Evolutionary conservation across 768 basidiomycete species (phyloP), one percentile per base, ranked within the genome.

Genomic region (Amanita exitialis): DNA sequence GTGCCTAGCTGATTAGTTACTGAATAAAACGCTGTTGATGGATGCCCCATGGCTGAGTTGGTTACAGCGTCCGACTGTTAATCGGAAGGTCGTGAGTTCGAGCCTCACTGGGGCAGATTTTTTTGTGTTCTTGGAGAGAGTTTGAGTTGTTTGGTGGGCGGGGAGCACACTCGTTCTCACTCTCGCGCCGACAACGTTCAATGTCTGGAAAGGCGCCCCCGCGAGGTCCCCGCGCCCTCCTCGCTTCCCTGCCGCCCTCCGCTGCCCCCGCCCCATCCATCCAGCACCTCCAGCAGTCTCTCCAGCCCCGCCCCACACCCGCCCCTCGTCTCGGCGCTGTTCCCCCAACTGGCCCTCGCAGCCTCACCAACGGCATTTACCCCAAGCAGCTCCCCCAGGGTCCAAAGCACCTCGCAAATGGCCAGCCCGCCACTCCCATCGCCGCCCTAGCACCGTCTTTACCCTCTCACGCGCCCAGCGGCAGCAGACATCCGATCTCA

Each of bases 181-280:
- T 37, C 38, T 53, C 45, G 32, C 46, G 25, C 28, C n/a, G n/a
- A n/a, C n/a, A n/a, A n/a, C 25, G 46, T 38, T 18, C 20, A 28
- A 86, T 88, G 86, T 86, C 85, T 66, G 83, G 85, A 62, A 86
- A 83, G 70, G 80, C 78, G 47, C 86, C 86, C 58, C 86, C 86
- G 57, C 76, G 73, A 57, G 86, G 85, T 51, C 86, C 86, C 42
- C 70, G 86, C 54, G 86, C 86, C 41, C 71, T 89, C 53, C 60
- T 79, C 54, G 77, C 76, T 53, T 57, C 75, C n/a, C 58, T 69
- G 9, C 69, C 68, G 47, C 62, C 69, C 38, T 58, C 69, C 23
- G 60, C 5, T 3, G 41, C 56, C 12, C 47, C 54, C 18, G 41
- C 58, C 35, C 30, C 49, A 46, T 54, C 43, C 50, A 34, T 44